Conservation (phyloP, 2,329 filamentous ascomycete species). For the Fusarium musae region DNA sequence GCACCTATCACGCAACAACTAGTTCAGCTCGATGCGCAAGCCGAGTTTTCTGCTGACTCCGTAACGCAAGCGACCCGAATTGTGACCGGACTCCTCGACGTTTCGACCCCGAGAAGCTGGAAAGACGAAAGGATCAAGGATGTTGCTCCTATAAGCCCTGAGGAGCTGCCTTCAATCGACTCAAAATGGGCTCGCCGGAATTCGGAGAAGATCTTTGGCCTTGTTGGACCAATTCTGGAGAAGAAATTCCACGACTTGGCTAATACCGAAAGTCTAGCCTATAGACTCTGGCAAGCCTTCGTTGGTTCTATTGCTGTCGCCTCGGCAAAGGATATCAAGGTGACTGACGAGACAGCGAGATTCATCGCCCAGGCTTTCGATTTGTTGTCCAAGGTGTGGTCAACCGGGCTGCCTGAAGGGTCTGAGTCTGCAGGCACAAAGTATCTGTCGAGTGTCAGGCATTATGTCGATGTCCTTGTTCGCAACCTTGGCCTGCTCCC, state of each 20-base stretch:
- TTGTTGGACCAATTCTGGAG: conserved; percentile 70
- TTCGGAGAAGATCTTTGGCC: conserved; percentile 70
- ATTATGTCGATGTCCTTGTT: conserved; percentile 61
- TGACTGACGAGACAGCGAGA: conserved; percentile 82
- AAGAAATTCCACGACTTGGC: conserved; percentile 71
- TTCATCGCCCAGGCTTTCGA: conserved; percentile 80
- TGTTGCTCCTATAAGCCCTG: conserved; percentile 65
- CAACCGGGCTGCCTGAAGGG: conserved; percentile 50
- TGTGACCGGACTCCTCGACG: conserved; percentile 76
- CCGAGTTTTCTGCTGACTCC: conserved; percentile 59
- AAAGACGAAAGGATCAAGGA: conserved; percentile 77
- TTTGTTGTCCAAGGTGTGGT: conserved; percentile 77
- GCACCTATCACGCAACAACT: conserved; percentile 70
- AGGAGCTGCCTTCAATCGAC: conserved; percentile 87
- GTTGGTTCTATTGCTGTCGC: conserved; percentile 73
- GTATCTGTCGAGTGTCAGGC: conserved; percentile 65
- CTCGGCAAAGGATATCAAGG: conserved; percentile 87
- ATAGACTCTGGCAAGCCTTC: conserved; percentile 69
- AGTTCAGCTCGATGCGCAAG: conserved; percentile 53
- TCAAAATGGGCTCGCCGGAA: conserved; percentile 87
- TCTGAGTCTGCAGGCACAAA: conserved; percentile 58
- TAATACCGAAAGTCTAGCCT: conserved; percentile 64
- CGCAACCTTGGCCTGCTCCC: conserved; percentile 66
- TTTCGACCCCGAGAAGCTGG: conserved; percentile 72
- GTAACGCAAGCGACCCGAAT: conserved; percentile 72